These are phyloP conservation scores for Cinnamomum micranthum DNA, from an alignment of 164 flowering plant species.

Conservation along the genomic window DNA sequence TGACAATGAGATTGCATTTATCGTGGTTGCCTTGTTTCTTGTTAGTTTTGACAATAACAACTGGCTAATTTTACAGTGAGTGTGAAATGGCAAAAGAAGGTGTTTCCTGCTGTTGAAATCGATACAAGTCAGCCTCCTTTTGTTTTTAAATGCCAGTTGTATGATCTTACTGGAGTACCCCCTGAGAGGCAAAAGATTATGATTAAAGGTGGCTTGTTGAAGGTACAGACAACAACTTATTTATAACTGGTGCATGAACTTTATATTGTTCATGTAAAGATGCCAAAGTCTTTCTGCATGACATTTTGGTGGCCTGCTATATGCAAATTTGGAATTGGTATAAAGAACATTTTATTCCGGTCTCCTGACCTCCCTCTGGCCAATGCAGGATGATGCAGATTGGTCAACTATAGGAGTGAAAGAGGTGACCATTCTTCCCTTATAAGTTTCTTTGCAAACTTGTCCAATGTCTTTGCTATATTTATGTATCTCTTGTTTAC, in stretches of 20 bases:
- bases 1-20: neutral
- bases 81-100: constrained; percentile 95
- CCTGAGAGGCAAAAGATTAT: constrained; percentile 98
- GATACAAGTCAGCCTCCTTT: constrained; percentile 89
- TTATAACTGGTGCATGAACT: neutral
- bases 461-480: neutral
- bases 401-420: constrained; percentile 83
- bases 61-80: constrained; percentile 48
- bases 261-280: neutral
- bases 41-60: neutral
- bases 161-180: constrained; percentile 95
- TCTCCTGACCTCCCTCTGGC: constrained; percentile 7
- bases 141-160: constrained; percentile 90
- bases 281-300: neutral
- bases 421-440: constrained; percentile 45
- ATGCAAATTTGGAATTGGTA: neutral
- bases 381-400: constrained; percentile 89
- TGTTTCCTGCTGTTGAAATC: constrained; percentile 71
- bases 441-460: neutral
- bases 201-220: constrained; percentile 95
- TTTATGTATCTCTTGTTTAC: neutral
- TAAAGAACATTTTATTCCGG: neutral
- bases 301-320: neutral
- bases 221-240: constrained; percentile 39
- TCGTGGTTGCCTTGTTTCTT: neutral